These are phyloP conservation scores for Tilletiopsis washingtonensis DNA, from an alignment of 1,284 basidiomycete genomes.

Conservation along the genomic window DNA sequence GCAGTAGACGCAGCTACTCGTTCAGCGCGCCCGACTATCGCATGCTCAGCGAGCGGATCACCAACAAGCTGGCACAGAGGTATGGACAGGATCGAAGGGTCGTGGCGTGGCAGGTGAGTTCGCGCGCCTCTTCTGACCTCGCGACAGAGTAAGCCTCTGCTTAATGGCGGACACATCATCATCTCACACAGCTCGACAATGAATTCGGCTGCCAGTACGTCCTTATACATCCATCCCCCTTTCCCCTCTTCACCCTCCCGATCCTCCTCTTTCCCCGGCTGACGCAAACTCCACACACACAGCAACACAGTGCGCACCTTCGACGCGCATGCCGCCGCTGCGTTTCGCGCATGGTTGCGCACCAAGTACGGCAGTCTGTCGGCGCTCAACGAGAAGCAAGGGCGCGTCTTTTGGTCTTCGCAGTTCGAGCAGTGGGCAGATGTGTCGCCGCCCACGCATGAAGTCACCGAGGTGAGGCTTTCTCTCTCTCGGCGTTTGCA, in stretches of 20 bases:
- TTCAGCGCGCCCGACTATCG: conserved; percentile 19
- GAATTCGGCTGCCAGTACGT: conserved; percentile 25
- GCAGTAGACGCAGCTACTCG: conserved; percentile 20
- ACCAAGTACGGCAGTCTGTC: conserved; percentile 24
- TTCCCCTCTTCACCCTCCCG: too few species aligned
- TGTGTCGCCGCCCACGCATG: conserved; percentile 17
- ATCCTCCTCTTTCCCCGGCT: too few species aligned
- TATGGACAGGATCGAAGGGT: conserved; percentile 17
- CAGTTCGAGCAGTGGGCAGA: conserved; percentile 21
- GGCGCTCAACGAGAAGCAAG: conserved; percentile 20
- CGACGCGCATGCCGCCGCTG: conserved; percentile 14
- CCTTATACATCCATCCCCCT: too few species aligned
- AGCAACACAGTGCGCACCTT: conserved; percentile 16
- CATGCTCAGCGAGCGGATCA: conserved; percentile 20
- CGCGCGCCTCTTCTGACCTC: too few species aligned
- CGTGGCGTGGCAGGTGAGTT: conserved; percentile 14
- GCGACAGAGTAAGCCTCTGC: too few species aligned
- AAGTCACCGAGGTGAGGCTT: conserved; percentile 24
- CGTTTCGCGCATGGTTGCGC: conserved; percentile 21
- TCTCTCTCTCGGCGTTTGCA: too few species aligned
- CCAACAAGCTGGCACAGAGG: conserved; percentile 16
- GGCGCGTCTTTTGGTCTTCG: conserved; percentile 23
- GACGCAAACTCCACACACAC: too few species aligned
- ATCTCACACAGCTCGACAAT: conserved; percentile 29
- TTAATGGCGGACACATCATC: too few species aligned